Conservation (phyloP, 2,329 filamentous ascomycete genomes). For the Cytospora schulzeri region DNA sequence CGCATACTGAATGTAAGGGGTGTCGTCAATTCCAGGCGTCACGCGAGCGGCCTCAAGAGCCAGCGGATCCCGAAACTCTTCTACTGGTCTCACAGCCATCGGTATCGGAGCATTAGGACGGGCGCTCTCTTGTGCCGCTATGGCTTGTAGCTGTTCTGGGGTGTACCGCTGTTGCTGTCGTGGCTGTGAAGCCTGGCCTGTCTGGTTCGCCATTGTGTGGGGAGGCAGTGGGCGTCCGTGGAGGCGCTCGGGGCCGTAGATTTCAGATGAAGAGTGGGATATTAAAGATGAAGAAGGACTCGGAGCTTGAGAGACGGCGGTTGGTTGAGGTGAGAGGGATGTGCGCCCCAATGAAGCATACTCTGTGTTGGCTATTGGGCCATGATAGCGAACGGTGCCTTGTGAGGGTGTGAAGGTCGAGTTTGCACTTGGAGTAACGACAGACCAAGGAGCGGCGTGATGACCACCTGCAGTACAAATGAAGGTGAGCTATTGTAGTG, state of each 20-base stretch:
- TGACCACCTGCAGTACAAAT: constrained; percentile 18
- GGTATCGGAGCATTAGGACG: constrained; percentile 12
- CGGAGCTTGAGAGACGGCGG: constrained; percentile 40
- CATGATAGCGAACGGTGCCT: constrained; percentile 27
- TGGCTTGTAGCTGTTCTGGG: constrained; percentile 28
- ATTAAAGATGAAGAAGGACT: constrained; percentile 42
- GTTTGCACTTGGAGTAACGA: not conserved
- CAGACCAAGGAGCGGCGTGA: not conserved
- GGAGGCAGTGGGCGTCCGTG: constrained; percentile 39
- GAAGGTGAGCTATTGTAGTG: constrained; percentile 16
- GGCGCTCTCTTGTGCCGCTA: constrained; percentile 25
- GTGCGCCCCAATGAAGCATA: constrained; percentile 32
- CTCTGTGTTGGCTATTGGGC: constrained; percentile 30
- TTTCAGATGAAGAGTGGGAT: constrained; percentile 42
- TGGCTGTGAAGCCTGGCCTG: constrained; percentile 31
- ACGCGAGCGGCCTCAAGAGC: constrained; percentile 53
- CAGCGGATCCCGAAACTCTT: constrained; percentile 54
- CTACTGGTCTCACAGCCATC: constrained; percentile 21
- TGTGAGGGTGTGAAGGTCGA: constrained; percentile 17
- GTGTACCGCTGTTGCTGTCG: constrained; percentile 28
- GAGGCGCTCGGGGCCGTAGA: constrained; percentile 48
- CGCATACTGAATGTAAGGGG: constrained; percentile 86
- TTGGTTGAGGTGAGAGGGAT: constrained; percentile 41
- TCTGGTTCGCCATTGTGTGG: constrained; percentile 26
- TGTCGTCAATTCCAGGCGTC: constrained; percentile 81